Evolutionary conservation across 169 alveolate genomes (phyloP), one percentile per base, ranked within the genome.

Genomic region (Amoebophrya sp.): DNA sequence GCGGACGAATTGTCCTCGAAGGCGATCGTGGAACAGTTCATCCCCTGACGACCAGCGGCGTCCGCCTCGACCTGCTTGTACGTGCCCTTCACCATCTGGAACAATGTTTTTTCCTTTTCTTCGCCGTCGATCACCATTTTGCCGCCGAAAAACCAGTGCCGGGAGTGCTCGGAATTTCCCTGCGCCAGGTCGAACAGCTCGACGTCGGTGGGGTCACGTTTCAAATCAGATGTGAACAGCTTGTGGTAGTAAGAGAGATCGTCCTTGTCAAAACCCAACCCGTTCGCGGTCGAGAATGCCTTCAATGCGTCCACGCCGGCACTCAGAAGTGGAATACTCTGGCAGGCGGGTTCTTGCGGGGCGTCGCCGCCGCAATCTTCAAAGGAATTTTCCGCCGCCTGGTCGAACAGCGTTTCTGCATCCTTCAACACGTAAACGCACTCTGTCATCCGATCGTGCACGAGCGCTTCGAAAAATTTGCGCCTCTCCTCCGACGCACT

Each of bases 101-200:
- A 69, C 31, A 92, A 70, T 0, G 92, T 89, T n/a, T 92, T 40
- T n/a, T 50, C 88, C 50, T 50, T 78, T 20, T 69, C 90, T 89
- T 67, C 89, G 20, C 92, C 93, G 58, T 91, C 93, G 42, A 92
- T 92, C 89, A 93, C 92, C 69, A 92, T 69, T 89, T 93, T 92
- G 41, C 93, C 95, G 31, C 92, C 92, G 88, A 93, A 92, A 78
- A 92, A 93, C 93, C 93, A 91, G 50, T 93, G 93, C 0, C 93
- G 91, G 50, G 87, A 34, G 91, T 92, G 94, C 91, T 93, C 93
- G 38, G 92, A 89, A 88, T 92, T 92, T 29, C 94, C 94, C 93
- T 93, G 95, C 20, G 95, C 95, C 78, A 93, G 89, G 88, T 92
- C 95, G 88, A 91, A 93, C 88, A 91, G 88, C 88, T 93, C 95